phyloP scores from a whole-genome alignment of 805 yeast genomes.

The Kodamaea hsintzibuensis region DNA sequence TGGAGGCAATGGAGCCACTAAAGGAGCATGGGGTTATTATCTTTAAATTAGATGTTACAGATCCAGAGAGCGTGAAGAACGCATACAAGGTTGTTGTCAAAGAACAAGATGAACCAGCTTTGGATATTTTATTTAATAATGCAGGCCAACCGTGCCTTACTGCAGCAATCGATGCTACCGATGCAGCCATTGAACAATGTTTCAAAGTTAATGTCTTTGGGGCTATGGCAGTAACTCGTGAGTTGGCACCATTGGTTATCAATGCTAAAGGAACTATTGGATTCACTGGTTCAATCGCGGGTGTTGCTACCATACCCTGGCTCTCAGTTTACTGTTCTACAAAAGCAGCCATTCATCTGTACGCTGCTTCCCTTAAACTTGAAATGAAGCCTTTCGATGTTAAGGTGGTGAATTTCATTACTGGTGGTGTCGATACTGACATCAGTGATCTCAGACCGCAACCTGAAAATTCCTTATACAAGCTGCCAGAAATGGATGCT shows the following conservation, averaged over 20 bases:
- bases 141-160: constrained; percentile 77
- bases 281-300: constrained; percentile 75
- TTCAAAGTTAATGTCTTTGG: constrained; percentile 71
- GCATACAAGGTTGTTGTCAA: constrained; percentile 42
- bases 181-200: constrained; percentile 51
- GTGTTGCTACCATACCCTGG: constrained; percentile 68
- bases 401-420: constrained; percentile 63
- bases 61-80: constrained; percentile 45
- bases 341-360: constrained; percentile 77
- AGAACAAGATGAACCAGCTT: constrained; percentile 21
- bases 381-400: constrained; percentile 79
- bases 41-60: constrained; percentile 58
- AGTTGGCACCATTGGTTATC: constrained; percentile 54
- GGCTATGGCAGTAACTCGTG: constrained; percentile 63
- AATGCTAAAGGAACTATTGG: constrained; percentile 68
- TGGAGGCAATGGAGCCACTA: constrained; percentile 58
- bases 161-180: constrained; percentile 67
- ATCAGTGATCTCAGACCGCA: constrained; percentile 61
- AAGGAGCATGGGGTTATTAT: constrained; percentile 44
- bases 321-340: constrained; percentile 64
- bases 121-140: constrained; percentile 69
- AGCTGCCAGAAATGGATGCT: constrained; percentile 49
- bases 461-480: constrained; percentile 55
- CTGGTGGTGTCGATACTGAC: constrained; percentile 75
- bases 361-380: constrained; percentile 58